Percentiles rank a stretch among this genome's conserved stretches.
These are phyloP conservation scores for Candida nitratophila DNA, from an alignment of 805 yeast species.

Conservation along the genomic window DNA sequence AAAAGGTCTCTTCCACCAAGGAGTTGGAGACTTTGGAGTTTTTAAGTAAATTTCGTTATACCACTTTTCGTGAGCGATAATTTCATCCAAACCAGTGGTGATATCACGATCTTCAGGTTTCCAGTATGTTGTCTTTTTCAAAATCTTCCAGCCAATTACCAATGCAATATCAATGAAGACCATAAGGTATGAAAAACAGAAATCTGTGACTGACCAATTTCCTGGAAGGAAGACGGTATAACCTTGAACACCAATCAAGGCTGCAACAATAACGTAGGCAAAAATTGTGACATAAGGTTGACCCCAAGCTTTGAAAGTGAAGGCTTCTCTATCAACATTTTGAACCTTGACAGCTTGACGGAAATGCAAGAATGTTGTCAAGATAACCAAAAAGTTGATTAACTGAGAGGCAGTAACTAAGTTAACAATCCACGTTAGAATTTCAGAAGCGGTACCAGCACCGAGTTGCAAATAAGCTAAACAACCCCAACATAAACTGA, in stretches of 20 bases:
- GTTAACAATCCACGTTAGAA: slow-evolving; percentile 66
- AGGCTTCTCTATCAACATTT: slow-evolving; percentile 33
- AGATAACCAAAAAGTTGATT: slow-evolving; percentile 51
- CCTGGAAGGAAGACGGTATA: slow-evolving; percentile 66
- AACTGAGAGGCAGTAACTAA: slow-evolving; percentile 66
- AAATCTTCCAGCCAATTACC: slow-evolving; percentile 45
- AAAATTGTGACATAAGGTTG: slow-evolving; percentile 54
- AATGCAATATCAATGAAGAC: slow-evolving; percentile 47
- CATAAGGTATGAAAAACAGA: slow-evolving; percentile 68
- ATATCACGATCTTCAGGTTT: slow-evolving; percentile 46
- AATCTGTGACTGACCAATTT: slow-evolving; percentile 51
- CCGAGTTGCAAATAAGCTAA: slow-evolving; percentile 45
- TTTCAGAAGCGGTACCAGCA: slow-evolving; percentile 55
- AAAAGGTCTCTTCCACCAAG: background rate
- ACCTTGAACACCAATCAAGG: slow-evolving; percentile 58
- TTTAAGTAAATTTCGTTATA: background rate
- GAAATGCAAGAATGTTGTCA: slow-evolving; percentile 55
- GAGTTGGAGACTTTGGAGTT: background rate
- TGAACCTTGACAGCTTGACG: slow-evolving; percentile 53
- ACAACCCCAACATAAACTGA: slow-evolving; percentile 36
- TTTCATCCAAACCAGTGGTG: slow-evolving; percentile 44
- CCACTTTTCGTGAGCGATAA: slow-evolving; percentile 48
- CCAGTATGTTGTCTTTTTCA: slow-evolving; percentile 40
- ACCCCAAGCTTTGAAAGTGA: slow-evolving; percentile 47
- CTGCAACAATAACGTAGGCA: slow-evolving; percentile 37